Evolutionary conservation across 805 yeast genomes (phyloP).

Genomic region (Saccharomycopsis microspora): DNA sequence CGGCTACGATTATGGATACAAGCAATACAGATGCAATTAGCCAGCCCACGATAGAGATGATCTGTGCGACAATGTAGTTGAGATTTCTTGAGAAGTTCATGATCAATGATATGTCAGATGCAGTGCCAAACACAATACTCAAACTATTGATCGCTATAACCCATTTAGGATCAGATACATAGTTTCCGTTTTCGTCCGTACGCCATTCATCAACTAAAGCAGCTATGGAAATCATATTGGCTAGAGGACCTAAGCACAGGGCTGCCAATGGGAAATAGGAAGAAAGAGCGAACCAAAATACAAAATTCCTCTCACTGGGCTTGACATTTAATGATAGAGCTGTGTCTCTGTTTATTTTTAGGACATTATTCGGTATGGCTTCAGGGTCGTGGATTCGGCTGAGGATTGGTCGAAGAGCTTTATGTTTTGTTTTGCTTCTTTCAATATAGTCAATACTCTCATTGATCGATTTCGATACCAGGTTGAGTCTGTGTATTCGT

Average conservation of each 20-base stretch:
- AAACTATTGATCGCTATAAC: constrained; percentile 48
- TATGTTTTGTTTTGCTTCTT: no score
- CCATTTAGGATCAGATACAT: constrained; percentile 27
- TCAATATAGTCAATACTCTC: no score
- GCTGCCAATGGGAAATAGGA: constrained; percentile 65
- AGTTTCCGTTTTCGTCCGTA: constrained; percentile 19
- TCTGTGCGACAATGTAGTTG: constrained; percentile 50
- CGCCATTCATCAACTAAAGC: constrained; percentile 68
- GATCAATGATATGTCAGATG: constrained; percentile 58
- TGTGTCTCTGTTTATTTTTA: constrained; percentile 11
- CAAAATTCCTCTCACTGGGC: constrained; percentile 14
- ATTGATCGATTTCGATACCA: no score
- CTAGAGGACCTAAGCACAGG: constrained; percentile 70
- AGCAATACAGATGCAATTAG: constrained; percentile 44
- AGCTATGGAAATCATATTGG: constrained; percentile 62
- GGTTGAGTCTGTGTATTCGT: no score
- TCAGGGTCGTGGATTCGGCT: no score
- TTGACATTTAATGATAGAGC: constrained; percentile 13
- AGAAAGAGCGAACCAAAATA: constrained; percentile 52
- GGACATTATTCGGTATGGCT: neutral
- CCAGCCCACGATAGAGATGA: constrained; percentile 55
- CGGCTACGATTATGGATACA: constrained; percentile 31
- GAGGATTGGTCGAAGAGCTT: no score
- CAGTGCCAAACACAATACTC: constrained; percentile 51
- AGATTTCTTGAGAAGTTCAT: constrained; percentile 55